These are phyloP conservation scores for Lodderomyces theae DNA, from an alignment of 1,139 yeast species.

Conservation along the genomic window DNA sequence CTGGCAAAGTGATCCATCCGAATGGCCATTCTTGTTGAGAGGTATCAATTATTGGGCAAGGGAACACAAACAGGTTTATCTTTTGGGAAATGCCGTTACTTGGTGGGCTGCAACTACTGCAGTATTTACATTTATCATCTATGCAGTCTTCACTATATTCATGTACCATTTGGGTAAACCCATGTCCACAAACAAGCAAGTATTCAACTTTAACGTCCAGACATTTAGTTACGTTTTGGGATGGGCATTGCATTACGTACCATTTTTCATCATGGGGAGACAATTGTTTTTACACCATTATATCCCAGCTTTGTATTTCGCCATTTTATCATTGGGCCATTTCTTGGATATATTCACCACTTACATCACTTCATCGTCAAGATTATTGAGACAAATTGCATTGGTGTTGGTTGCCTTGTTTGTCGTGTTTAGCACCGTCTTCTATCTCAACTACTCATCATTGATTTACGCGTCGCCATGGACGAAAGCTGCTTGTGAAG, in stretches of 20 bases:
- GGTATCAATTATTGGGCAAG: conserved; percentile 95
- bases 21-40: conserved; percentile 87
- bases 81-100: conserved; percentile 83
- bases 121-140: conserved; percentile 52
- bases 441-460: conserved; percentile 67
- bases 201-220: conserved; percentile 70
- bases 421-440: conserved; percentile 48
- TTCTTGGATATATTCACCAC: conserved; percentile 66
- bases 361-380: conserved; percentile 35
- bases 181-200: conserved; percentile 50
- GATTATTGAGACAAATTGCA: conserved; percentile 33
- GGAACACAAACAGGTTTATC: conserved; percentile 74
- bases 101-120: conserved; percentile 84
- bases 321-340: conserved; percentile 80
- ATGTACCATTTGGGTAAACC: conserved; percentile 73
- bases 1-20: conserved; percentile 82
- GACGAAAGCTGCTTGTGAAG: conserved; percentile 67
- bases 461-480: conserved; percentile 79
- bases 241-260: conserved; percentile 80
- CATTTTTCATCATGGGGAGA: conserved; percentile 91
- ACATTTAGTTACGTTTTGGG: conserved; percentile 69
- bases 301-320: conserved; percentile 87
- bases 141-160: conserved; percentile 53
- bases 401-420: conserved; percentile 47
- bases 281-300: conserved; percentile 93